Evolutionary conservation across 305 asterid genomes (phyloP), one percentile per base, ranked within the genome.

Genomic region (Fraxinus angustifolia): DNA sequence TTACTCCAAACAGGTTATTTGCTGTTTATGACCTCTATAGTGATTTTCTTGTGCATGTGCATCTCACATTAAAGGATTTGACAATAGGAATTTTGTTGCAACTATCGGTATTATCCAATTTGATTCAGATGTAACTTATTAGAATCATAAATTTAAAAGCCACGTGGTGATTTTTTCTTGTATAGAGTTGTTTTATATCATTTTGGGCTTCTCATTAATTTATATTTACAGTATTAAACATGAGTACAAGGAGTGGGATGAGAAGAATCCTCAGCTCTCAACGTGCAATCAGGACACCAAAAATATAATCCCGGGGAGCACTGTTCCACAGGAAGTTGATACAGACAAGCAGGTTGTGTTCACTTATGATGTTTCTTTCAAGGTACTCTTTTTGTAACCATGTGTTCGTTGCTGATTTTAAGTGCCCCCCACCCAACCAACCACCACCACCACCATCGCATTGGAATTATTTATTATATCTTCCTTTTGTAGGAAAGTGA

Each of bases 301-400:
- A 83, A 88, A 87, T 77, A 75, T 90, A 77, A 85, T 91, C 81
- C 97, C 86, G 83, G 91, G 94, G 56, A 87, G 91, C 83, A 87
- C 91, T 72, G 90, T 91, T 42, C 99, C 98, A 14, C 98, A 92
- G 84, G 98, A 93, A 87, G 94, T 95, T 26, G 97, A 88, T 31
- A 85, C 85, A 53, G 90, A 83, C 84, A 92, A 90, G 86, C 94
- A 90, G 45, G 85, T 95, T 21, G 85, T 93, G 48, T 95, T 93
- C 78, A 88, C 97, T 77, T 95, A 90, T 79, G 99, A 91, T 76
- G 96, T 95, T 83, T 83, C 95, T 75, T 95, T 95, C 86, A 82
- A 85, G 98, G 99, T 95, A 87, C 31, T 26, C 76, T 72, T 71
- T 50, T 65, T 10, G 28, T 67, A 77, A 74, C 36, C 75, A 71